Conservation (phyloP, 306 rosid genomes). For the Vigna radiata region DNA sequence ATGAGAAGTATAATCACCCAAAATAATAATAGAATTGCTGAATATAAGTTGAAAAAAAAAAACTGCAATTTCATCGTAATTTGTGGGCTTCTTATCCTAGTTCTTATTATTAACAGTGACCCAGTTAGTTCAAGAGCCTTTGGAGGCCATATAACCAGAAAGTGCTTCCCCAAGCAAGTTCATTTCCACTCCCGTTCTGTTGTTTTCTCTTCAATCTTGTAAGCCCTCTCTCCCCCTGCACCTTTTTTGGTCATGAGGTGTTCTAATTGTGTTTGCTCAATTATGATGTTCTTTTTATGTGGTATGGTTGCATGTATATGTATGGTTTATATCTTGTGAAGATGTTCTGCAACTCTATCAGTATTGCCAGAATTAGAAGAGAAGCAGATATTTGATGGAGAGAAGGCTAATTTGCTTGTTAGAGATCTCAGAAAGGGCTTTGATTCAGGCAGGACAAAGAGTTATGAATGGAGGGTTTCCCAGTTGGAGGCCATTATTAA, state of each 20-base stretch:
- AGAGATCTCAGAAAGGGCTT: conserved; percentile 65
- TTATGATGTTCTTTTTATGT: conserved; percentile 1
- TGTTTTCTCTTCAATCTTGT: conserved; percentile 50
- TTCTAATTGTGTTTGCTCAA: conserved; percentile 15
- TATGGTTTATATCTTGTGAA: conserved; percentile 43
- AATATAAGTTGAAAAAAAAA: no score
- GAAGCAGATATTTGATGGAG: conserved; percentile 52
- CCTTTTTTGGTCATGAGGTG: conserved; percentile 29
- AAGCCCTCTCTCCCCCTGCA: conserved; percentile 32
- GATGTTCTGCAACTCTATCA: conserved; percentile 62
- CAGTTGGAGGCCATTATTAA: conserved; percentile 67
- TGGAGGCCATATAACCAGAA: conserved; percentile 38
- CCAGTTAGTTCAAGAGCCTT: conserved; percentile 47
- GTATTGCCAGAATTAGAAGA: conserved; percentile 52
- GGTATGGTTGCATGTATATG: not conserved
- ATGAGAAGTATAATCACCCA: conserved; percentile 14
- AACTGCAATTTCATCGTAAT: not conserved
- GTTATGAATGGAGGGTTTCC: conserved; percentile 77
- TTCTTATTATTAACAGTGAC: conserved; percentile 43
- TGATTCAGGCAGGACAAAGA: conserved; percentile 69
- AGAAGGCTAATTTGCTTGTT: conserved; percentile 56
- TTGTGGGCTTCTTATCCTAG: conserved; percentile 14
- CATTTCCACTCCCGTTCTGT: conserved; percentile 34
- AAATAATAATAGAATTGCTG: conserved; percentile 21
- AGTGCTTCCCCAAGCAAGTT: conserved; percentile 48